These are phyloP conservation scores for Akanthomyces muscarius DNA, from an alignment of 2,329 filamentous ascomycete species.

Conservation along the genomic window DNA sequence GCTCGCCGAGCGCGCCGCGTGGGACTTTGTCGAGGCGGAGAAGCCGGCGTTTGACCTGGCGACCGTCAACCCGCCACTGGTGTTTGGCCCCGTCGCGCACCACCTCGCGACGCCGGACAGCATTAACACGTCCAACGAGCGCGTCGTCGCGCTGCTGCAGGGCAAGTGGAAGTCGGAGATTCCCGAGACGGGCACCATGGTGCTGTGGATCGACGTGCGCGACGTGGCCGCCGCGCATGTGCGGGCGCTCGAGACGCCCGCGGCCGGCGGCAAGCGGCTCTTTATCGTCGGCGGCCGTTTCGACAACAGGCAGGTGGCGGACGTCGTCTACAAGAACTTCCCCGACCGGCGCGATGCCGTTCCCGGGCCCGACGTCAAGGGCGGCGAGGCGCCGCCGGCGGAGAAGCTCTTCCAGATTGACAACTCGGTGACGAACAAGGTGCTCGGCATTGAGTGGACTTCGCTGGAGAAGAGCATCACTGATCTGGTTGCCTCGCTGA, in stretches of 20 bases:
- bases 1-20: constrained; percentile 49
- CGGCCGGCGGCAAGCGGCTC: constrained; percentile 47
- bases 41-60: constrained; percentile 47
- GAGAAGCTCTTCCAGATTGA: constrained; percentile 50
- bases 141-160: constrained; percentile 46
- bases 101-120: constrained; percentile 41
- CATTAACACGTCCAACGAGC: constrained; percentile 52
- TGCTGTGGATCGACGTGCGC: constrained; percentile 53
- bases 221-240: constrained; percentile 53
- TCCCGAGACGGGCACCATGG: constrained; percentile 37
- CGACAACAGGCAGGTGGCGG: constrained; percentile 42
- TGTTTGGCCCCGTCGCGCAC: constrained; percentile 51
- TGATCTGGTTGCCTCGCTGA: constrained; percentile 62
- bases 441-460: constrained; percentile 61
- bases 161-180: constrained; percentile 47
- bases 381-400: constrained; percentile 39
- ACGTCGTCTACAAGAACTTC: constrained; percentile 43
- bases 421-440: constrained; percentile 53
- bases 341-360: constrained; percentile 46
- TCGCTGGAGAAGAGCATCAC: constrained; percentile 57
- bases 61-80: constrained; percentile 53
- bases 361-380: constrained; percentile 41
- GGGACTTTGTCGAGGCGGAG: constrained; percentile 45
- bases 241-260: constrained; percentile 45
- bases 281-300: constrained; percentile 47